Evolutionary conservation across 768 basidiomycete genomes (phyloP), one percentile per base, ranked within the genome.

Genomic region (Podaxis sp.): DNA sequence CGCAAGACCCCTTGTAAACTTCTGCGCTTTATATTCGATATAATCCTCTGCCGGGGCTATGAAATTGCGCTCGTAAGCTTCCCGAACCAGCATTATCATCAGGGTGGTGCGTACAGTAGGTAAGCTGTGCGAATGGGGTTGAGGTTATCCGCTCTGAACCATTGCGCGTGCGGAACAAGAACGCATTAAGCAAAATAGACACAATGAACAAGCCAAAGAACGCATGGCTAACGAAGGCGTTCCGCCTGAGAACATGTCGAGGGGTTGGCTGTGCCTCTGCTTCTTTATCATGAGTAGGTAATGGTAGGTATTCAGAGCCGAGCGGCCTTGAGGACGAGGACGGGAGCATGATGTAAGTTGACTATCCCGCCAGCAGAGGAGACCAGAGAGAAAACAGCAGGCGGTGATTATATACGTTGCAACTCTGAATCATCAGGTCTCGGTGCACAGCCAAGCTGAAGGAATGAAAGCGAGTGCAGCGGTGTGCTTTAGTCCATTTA

Each of bases 1-100:
- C n/a, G 51, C 53, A 20, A 56, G 44, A 7, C 66, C 65, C n/a
- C 50, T 49, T 17, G 60, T 56, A 24, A 71, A 70, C 7, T 41
- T 60, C 52, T 60, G 65, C 7, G 50, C 37, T 40, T 65, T 51
- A 46, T 68, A 67, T 57, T 68, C 63, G 13, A 70, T 41, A 13
- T 62, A 54, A 33, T 59, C 64, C 44, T 68, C 40, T 10, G 65
- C 69, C 2, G 70, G 69, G 0, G 70, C 70, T 71, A 56, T 5
- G 48, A 33, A 33, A 33, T 10, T 8, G 33, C 5, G 24, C 12
- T 2, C 26, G 12, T 40, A 6, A 40, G n/a, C 15, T 40, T 40
- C 33, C 33, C 33, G 8, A 33, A 33, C 33, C 11, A 40, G n/a
- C 22, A 11, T 40, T 17, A 20, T 38, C 0, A 40, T 13, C 6